Base-by-base conservation (phyloP, 2,329 filamentous ascomycete species). In the Penicillium decumbens region DNA sequence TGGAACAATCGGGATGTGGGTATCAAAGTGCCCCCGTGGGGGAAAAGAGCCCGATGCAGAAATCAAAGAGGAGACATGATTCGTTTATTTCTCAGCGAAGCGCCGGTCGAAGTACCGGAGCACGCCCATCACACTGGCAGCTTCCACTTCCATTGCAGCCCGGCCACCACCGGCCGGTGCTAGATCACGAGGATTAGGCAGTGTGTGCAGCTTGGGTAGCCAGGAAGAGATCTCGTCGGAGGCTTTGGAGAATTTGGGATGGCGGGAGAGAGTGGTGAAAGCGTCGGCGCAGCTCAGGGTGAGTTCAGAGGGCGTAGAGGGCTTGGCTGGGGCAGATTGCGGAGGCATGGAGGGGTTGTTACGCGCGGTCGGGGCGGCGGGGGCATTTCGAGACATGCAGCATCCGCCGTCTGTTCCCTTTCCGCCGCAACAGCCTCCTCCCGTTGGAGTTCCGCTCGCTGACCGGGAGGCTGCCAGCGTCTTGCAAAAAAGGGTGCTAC, bases 51-150 rank as follows among this genome's bases (percentile, higher is more conserved):
- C 55, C 43, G 46, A 54, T 53, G 53, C 45, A 51, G 23, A 49
- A 47, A 50, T 32, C 37, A 49, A 55, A 40, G 13, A 13, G 15
- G 42, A 57, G 54, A 56, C 56, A 51, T 45, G 52, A 51, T 5
- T n/a, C 8, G 10, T 44, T 60, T 62, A 69, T 63, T 71, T 71
- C 44, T 71, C 69, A 32, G 70, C 69, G 48, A 91, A 91, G 46
- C 87, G 75, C 43, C 88, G 78, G 62, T 91, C 87, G 70, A 91
- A 91, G 55, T 87, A 84, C 68, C 87, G 88, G 51, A 91, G 71
- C n/a, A 90, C 87, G 37, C 85, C 85, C 87, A 91, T 90, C 47
- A 91, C 89, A 67, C 87, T 90, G 0, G 87, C 87, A 6, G 87
- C 86, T 70, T 91, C 87, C 13, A 91, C 86, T 66, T 91, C 87